phyloP scores from a whole-genome alignment of 2,329 filamentous ascomycete species.

The Diplocarpon rosae region DNA sequence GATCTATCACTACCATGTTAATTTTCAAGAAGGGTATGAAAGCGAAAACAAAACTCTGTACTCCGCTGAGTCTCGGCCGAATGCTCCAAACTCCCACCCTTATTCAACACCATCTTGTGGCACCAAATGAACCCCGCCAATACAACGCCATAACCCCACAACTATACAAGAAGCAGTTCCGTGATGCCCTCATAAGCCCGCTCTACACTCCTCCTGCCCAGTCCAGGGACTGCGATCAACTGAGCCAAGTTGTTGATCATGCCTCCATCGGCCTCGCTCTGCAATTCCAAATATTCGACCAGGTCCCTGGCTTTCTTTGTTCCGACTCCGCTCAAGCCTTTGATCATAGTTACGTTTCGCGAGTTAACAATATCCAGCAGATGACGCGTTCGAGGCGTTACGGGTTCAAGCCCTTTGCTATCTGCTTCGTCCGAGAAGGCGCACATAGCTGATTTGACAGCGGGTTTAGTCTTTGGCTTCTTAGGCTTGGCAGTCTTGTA shows the following conservation, averaged over 20 bases:
- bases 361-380: conserved; percentile 65
- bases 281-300: conserved; percentile 42
- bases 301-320: conserved; percentile 57
- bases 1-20: too few relatives aligned
- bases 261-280: conserved; percentile 31
- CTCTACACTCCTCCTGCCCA: conserved; percentile 46
- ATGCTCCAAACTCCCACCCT: conserved; percentile 2
- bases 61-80: not conserved
- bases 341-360: conserved; percentile 54
- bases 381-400: conserved; percentile 39
- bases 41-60: too few relatives aligned
- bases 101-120: not conserved
- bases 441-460: conserved; percentile 22
- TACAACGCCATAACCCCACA: conserved; percentile 10
- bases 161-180: conserved; percentile 16
- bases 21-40: too few relatives aligned
- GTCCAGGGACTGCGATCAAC: conserved; percentile 42
- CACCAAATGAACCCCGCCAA: conserved; percentile 9
- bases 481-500: conserved; percentile 25
- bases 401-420: conserved; percentile 30
- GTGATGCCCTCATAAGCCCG: conserved; percentile 33
- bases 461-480: conserved; percentile 24
- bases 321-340: conserved; percentile 57
- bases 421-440: conserved; percentile 30
- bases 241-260: conserved; percentile 39